Percentiles rank a stretch among this genome's conserved stretches.
phyloP scores from a whole-genome alignment of 352 stramenopile species.

The Globisporangium carolinianum region DNA sequence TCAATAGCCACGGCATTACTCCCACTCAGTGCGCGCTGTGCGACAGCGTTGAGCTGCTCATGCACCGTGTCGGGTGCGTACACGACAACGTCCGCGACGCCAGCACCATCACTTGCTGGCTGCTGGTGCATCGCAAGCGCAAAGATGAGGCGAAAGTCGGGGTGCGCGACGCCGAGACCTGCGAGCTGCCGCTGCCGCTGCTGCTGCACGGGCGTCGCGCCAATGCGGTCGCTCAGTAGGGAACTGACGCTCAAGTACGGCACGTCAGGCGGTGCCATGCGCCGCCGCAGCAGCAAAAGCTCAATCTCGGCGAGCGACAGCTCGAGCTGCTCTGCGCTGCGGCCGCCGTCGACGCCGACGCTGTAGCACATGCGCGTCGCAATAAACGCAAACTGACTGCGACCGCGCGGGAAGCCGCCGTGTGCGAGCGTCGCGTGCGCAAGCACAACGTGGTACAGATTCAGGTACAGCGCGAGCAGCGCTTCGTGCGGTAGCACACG shows the following conservation, averaged over 20 bases:
- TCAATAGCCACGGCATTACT: slow-evolving; percentile 25
- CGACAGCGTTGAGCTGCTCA: slow-evolving; percentile 63
- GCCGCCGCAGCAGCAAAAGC: slow-evolving; percentile 55
- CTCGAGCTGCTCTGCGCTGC: slow-evolving; percentile 20
- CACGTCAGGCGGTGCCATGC: slow-evolving; percentile 38
- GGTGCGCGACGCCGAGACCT: slow-evolving; percentile 40
- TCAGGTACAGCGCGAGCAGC: slow-evolving; percentile 69
- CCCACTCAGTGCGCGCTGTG: slow-evolving; percentile 14
- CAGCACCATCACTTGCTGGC: slow-evolving; percentile 9
- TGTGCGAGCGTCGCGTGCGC: slow-evolving; percentile 71
- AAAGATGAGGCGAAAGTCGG: slow-evolving; percentile 75
- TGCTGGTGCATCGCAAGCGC: slow-evolving; percentile 57
- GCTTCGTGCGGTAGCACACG: slow-evolving; percentile 46
- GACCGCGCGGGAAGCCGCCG: slow-evolving; percentile 39
- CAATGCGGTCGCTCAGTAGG: background rate
- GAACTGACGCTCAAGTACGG: slow-evolving; percentile 29
- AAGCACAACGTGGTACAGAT: slow-evolving; percentile 71
- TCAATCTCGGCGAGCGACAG: slow-evolving; percentile 78
- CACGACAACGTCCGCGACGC: slow-evolving; percentile 16
- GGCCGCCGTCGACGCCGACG: slow-evolving; percentile 21
- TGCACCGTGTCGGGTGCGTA: slow-evolving; percentile 41
- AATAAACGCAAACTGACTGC: slow-evolving; percentile 54
- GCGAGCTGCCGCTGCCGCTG: slow-evolving; percentile 7
- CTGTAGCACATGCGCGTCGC: slow-evolving; percentile 56
- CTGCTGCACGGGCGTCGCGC: background rate